Base-by-base conservation (phyloP, 768 basidiomycete species). In the Serendipita sp. region DNA sequence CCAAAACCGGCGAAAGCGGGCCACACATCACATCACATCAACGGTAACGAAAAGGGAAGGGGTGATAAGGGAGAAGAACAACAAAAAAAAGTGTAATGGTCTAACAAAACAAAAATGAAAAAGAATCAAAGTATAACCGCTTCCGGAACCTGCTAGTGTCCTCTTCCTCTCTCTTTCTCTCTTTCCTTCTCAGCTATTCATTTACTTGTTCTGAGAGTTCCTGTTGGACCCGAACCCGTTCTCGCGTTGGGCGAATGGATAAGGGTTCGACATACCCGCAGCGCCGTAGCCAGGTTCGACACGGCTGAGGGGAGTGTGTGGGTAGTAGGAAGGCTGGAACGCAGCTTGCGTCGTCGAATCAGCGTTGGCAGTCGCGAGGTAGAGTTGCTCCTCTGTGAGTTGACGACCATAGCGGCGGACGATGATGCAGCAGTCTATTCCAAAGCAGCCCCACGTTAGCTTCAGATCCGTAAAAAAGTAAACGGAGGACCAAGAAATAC, bases 401-500 rank as follows among this genome's bases (percentile, higher is more conserved):
- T 64, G 64, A 40, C 50, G 36, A 52, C 52, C 64, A 40, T 64
- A 64, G 29, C 64, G 64, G 55, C 53, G 58, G 37, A 64, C 64
- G 64, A 64, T 60, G 37, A 64, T 58, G 64, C 64, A 64, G 11
- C 44, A 53, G 64, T 64, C 48, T 50, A 50, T 11, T 45, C 18
- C 37, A 40, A 40, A 40, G 13, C 13, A 40, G 13, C 4, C 18
- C 18, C 18, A 13, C 37, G 37, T 40, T 40, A 40, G 37, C 13
- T 40, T 40, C 13, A 4, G 37, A 5, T 40, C 13, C 37, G 4
- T 40, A 13, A 40, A 5, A 5, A 40, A 40, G 37, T 13, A 4
- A 40, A 40, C 4, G 48, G 16, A 6, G 55, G 43, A 52, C 2
- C 6, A 3, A 31, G 45, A 45, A 46, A 27, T 11, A 76, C 84